phyloP scores from a whole-genome alignment of 2,329 filamentous ascomycete genomes.

The Verruconis gallopava region DNA sequence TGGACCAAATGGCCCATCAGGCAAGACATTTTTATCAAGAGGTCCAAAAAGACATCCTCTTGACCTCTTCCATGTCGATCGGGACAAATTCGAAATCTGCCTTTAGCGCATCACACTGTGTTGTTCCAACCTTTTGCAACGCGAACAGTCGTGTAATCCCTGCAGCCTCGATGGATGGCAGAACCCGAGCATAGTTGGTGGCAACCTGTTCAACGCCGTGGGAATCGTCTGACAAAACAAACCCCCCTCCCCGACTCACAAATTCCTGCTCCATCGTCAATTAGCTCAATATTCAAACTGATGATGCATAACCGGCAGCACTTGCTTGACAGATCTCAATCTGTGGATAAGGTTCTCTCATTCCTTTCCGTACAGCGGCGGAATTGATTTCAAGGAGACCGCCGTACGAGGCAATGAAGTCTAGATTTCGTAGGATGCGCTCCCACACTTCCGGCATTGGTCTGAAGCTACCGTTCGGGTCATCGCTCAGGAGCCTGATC shows the following conservation, averaged over 20 bases:
- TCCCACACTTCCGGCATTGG: constrained; percentile 56
- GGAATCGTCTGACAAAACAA: constrained; percentile 90
- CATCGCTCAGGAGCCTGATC: constrained; percentile 63
- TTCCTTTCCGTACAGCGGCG: constrained; percentile 73
- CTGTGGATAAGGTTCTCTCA: constrained; percentile 80
- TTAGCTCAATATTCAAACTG: neutral
- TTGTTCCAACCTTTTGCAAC: neutral
- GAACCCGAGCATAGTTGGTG: constrained; percentile 62
- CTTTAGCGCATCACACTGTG: neutral
- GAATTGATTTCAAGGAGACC: constrained; percentile 86
- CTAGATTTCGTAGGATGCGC: constrained; percentile 60
- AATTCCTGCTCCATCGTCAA: constrained; percentile 44
- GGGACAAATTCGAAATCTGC: neutral
- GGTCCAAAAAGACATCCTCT: neutral
- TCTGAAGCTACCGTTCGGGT: constrained; percentile 49
- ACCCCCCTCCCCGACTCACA: constrained; percentile 58
- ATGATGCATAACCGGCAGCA: constrained; percentile 12
- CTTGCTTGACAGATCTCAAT: constrained; percentile 61
- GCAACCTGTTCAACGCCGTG: constrained; percentile 79
- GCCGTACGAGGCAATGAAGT: constrained; percentile 56
- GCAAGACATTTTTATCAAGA: too few species aligned
- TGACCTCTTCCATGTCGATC: neutral
- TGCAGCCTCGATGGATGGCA: constrained; percentile 56
- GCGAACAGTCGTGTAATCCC: constrained; percentile 46
- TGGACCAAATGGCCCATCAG: too few species aligned